Base-by-base conservation (phyloP, 352 stramenopile species). In the Pythium periplocum region DNA sequence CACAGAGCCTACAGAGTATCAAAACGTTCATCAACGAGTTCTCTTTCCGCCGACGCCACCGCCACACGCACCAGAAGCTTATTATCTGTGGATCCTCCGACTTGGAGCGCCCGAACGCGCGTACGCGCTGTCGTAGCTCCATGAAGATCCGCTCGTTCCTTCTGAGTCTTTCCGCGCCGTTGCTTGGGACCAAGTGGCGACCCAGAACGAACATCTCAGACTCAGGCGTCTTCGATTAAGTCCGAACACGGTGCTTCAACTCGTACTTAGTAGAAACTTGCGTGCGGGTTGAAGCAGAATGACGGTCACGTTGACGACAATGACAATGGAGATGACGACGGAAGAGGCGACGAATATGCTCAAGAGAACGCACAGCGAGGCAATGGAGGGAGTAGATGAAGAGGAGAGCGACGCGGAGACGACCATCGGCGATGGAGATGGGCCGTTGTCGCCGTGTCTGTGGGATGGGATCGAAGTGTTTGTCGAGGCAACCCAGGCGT, bases 31-130 rank as follows among this genome's bases (percentile, higher is more conserved):
- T 42, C 38, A 42, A 42, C 7, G 12, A 42, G 7, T 42, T 12
- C 38, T 42, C 38, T 42, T 12, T 12, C 7, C 38, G 12, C 38
- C 7, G 7, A 42, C 38, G 12, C 38, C 38, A 42, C 38, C 38
- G 38, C 38, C 41, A 26, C 26, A 55, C 56, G 39, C 48, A 88
- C 81, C 81, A 91, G 63, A 91, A 91, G 41, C 51, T 62, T 40
- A 91, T 50, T 36, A 53, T 46, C 32, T 70, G 57, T 4, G 70
- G 51, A 51, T 78, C 73, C 40, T 87, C 73, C 12, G 26, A 53
- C 53, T 57, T 56, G 10, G 45, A 48, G 39, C 53, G 57, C 42
- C 55, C 46, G 39, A 45, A 45, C n/a, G 42, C 61, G 45, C 63
- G 67, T 51, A 78, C 65, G 57, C 67, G 68, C 48, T 82, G 72